A percentile compares a stretch with the other conserved stretches of the same genome.
Conservation (phyloP, 768 basidiomycete genomes). For the Lentinula sp. region DNA sequence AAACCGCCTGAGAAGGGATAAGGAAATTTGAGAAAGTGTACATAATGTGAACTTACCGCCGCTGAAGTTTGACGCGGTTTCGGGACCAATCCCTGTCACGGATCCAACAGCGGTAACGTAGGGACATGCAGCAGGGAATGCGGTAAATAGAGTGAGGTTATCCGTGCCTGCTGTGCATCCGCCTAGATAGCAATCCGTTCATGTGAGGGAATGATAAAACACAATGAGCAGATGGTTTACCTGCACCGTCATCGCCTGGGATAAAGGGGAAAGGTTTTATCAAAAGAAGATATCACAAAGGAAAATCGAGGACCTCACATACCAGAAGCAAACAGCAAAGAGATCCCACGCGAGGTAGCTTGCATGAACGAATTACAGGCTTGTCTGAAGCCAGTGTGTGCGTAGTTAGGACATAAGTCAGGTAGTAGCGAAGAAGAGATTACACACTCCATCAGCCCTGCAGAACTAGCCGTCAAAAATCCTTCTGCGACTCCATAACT, state of each 20-base stretch:
- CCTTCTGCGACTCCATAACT: constrained; percentile 37
- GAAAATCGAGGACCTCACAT: constrained; percentile 15
- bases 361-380: constrained; percentile 21
- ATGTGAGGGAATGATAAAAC: background rate
- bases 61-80: constrained; percentile 39
- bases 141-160: constrained; percentile 14
- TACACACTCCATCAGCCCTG: background rate
- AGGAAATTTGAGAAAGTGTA: background rate
- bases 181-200: constrained; percentile 1
- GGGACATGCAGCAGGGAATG: constrained; percentile 47
- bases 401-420: constrained; percentile 19
- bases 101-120: constrained; percentile 31
- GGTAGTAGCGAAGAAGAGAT: background rate
- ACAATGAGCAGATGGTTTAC: background rate
- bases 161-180: background rate
- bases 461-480: constrained; percentile 27
- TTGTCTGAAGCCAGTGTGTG: constrained; percentile 13
- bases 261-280: background rate
- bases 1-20: constrained; percentile 37
- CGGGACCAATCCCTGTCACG: constrained; percentile 28
- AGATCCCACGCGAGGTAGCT: constrained; percentile 43
- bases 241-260: background rate
- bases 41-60: constrained; percentile 12
- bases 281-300: background rate
- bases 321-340: constrained; percentile 41